phyloP scores from a whole-genome alignment of 2,329 filamentous ascomycete genomes.

The Exophiala calicioides region DNA sequence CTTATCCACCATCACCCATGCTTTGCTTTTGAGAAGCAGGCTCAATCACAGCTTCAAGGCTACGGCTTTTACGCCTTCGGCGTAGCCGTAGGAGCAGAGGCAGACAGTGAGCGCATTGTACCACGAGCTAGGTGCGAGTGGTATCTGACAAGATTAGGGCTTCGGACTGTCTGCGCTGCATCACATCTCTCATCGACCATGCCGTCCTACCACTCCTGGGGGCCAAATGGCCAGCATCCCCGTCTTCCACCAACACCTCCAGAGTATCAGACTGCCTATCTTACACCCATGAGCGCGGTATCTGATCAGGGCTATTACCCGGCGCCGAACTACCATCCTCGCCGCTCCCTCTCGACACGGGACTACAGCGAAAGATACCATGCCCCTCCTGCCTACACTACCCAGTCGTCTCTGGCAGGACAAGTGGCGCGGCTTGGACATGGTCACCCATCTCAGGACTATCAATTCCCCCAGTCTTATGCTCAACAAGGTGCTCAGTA shows the following conservation, averaged over 20 bases:
- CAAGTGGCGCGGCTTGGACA: slow-evolving; percentile 16
- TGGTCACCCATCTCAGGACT: slow-evolving; percentile 22
- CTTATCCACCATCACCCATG: slow-evolving; percentile 15
- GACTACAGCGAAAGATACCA: slow-evolving; percentile 50
- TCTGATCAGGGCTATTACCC: slow-evolving; percentile 37
- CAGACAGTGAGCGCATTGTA: slow-evolving; percentile 24
- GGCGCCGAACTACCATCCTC: slow-evolving; percentile 41
- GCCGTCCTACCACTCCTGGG: slow-evolving; percentile 31
- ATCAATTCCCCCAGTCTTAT: slow-evolving; percentile 23
- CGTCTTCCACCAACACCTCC: slow-evolving; percentile 32
- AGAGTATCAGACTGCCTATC: slow-evolving; percentile 31
- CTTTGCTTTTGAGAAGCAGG: slow-evolving; percentile 16
- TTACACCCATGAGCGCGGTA: slow-evolving; percentile 29
- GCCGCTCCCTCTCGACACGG: slow-evolving; percentile 46
- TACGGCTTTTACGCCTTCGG: slow-evolving; percentile 27
- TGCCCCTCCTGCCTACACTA: slow-evolving; percentile 43
- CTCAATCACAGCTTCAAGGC: slow-evolving; percentile 18
- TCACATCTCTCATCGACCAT: slow-evolving; percentile 22
- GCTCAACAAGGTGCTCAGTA: slow-evolving; percentile 20
- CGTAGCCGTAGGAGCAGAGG: slow-evolving; percentile 22
- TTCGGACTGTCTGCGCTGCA: slow-evolving; percentile 28
- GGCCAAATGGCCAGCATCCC: slow-evolving; percentile 25
- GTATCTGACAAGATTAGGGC: slow-evolving; percentile 10
- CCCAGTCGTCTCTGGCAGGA: slow-evolving; percentile 22
- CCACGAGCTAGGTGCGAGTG: background rate